Base-by-base conservation (phyloP, 2,329 filamentous ascomycete species). In the Cytospora schulzeri region DNA sequence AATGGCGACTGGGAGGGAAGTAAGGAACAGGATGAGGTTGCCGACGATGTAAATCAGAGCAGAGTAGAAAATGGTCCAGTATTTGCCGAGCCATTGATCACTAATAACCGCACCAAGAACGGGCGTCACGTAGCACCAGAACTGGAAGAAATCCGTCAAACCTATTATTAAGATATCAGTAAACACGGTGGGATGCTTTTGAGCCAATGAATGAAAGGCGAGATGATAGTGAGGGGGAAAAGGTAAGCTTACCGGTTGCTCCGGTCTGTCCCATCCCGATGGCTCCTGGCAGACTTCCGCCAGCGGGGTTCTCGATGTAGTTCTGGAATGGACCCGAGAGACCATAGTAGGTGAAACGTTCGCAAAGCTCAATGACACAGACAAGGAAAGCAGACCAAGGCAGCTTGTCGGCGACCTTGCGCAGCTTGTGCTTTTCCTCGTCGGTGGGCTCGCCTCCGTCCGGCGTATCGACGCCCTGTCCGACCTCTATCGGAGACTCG, bases 331-430 rank as follows among this genome's bases (percentile, higher is more conserved):
- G 63, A 15, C 66, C 66, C 0, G 66, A 63, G 52, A 67, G 63
- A 22, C 66, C 66, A 12, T 67, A 67, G 38, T 67, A 67, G 24
- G 66, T 66, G 14, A 65, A 65, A 5, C 64, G 64, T 17, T 67
- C 64, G 54, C 63, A 65, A 4, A 59, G 63, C 57, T 67, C 66
- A 45, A 67, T 55, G 8, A 66, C 31, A 45, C 66, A 67, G 33
- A 67, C 59, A 26, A 67, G 60, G 57, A 66, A 67, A 45, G 63
- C 66, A 11, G 66, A 63, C 66, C 66, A 67, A 2, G 66, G 64
- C 33, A 67, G 59, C 33, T 56, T 65, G 61, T 65, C 66, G 24
- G 66, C 24, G 54, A 67, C 66, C 57, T 58, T 63, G 55, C 66
- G 66, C 41, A 67, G 50, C 17, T n/a, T 63, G 17, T 50, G 56